These are phyloP conservation scores for Sporothrix brunneoviolacea DNA, from an alignment of 2,329 filamentous ascomycete genomes.

Conservation along the genomic window DNA sequence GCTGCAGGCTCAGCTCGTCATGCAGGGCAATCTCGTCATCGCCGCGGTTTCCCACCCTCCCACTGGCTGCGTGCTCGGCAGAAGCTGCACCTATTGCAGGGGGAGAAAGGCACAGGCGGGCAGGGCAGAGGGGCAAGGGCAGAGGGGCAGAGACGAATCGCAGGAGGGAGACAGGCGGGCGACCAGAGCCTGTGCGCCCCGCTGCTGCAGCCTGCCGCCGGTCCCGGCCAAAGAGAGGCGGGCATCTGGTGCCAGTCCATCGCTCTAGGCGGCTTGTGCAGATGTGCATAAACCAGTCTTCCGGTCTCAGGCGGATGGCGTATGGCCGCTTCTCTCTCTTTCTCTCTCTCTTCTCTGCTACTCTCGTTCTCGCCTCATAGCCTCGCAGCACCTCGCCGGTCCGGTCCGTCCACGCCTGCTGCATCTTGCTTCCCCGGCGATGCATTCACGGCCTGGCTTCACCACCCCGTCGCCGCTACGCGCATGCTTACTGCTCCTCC, in stretches of 20 bases:
- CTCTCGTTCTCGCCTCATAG: not conserved
- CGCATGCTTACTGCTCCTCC: not conserved
- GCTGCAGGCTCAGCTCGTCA: slow-evolving; percentile 6
- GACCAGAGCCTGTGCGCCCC: not conserved
- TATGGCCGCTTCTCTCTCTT: not conserved
- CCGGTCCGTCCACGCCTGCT: not conserved
- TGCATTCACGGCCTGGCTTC: slow-evolving; percentile 4
- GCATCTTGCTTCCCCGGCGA: too few relatives aligned
- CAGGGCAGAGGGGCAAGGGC: not conserved
- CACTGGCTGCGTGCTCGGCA: slow-evolving; percentile 6
- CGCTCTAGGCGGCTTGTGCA: too few relatives aligned
- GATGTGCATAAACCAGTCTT: too few relatives aligned
- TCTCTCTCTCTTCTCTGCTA: not conserved
- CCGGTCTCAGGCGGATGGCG: too few relatives aligned
- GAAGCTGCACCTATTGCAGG: slow-evolving; percentile 2
- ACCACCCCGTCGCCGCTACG: too few relatives aligned
- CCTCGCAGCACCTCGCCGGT: slow-evolving; percentile 4
- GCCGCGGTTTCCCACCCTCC: not conserved
- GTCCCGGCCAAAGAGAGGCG: too few relatives aligned
- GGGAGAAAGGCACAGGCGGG: not conserved
- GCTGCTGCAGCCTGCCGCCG: too few relatives aligned
- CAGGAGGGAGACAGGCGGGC: too few relatives aligned
- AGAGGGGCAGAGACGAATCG: not conserved
- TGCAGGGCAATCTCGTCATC: slow-evolving; percentile 14
- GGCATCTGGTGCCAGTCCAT: too few relatives aligned